A percentile compares a stretch with the other conserved stretches of the same genome.
These are phyloP conservation scores for Penicillium sp. DNA, from an alignment of 2,329 filamentous ascomycete species.

Conservation along the genomic window DNA sequence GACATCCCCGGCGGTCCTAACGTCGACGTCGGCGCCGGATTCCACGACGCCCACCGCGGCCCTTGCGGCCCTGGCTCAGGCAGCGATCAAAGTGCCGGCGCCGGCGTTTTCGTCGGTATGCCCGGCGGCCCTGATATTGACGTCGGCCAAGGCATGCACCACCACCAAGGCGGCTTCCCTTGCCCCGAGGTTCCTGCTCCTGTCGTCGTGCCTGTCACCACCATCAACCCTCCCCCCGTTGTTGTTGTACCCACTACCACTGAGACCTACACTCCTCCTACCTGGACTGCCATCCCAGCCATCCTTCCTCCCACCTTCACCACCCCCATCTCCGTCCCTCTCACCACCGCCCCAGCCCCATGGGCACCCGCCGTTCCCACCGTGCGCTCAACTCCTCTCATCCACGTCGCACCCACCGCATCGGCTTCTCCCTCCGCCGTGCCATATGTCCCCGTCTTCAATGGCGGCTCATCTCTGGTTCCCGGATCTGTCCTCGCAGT, in stretches of 20 bases:
- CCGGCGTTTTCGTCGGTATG: conserved; percentile 17
- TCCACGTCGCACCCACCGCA: conserved; percentile 15
- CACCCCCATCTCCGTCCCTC: conserved; percentile 20
- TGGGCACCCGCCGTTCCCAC: conserved; percentile 10
- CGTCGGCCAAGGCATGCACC: conserved; percentile 13
- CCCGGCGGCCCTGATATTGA: conserved; percentile 14
- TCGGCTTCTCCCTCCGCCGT: background rate
- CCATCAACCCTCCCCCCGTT: background rate
- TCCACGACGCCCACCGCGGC: conserved; percentile 16
- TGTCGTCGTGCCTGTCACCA: background rate
- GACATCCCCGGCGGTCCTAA: conserved; percentile 30
- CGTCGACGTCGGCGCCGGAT: conserved; percentile 20
- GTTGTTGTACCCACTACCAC: background rate
- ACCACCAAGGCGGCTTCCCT: conserved; percentile 11
- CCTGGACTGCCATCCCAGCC: background rate
- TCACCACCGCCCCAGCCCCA: conserved; percentile 12
- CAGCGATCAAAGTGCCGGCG: conserved; percentile 12
- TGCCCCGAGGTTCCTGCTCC: conserved; percentile 16
- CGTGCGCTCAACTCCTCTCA: conserved; percentile 18
- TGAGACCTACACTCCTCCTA: background rate
- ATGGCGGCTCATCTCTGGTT: conserved; percentile 18
- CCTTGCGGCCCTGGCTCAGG: conserved; percentile 16
- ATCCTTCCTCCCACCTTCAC: conserved; percentile 19
- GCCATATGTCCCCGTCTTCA: conserved; percentile 16
- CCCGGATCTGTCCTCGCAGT: conserved; percentile 17